Conservation (phyloP, 2,329 filamentous ascomycete genomes). For the Nemania diffusa region DNA sequence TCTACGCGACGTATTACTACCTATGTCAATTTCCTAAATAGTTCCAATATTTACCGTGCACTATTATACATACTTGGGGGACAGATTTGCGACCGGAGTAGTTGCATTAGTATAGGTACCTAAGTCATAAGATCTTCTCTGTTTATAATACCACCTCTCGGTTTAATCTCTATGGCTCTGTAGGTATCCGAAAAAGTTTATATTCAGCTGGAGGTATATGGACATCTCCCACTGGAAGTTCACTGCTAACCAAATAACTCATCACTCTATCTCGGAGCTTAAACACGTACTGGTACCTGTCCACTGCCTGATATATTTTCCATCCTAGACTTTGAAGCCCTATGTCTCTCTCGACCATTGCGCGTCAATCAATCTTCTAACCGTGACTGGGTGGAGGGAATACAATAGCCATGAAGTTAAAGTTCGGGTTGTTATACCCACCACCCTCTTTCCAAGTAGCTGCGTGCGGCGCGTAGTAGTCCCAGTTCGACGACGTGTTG, state of each 20-base stretch:
- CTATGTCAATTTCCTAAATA: too few species aligned
- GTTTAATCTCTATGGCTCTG: too few species aligned
- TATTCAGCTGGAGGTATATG: too few species aligned
- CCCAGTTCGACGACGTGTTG: conserved; percentile 47
- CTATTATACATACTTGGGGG: too few species aligned
- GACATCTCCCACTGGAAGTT: neutral
- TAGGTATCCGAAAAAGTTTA: too few species aligned
- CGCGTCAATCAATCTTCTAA: conserved; percentile 8
- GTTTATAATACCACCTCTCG: too few species aligned
- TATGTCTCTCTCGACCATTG: neutral
- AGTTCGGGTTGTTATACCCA: conserved; percentile 47
- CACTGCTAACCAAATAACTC: neutral
- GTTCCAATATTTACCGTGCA: too few species aligned
- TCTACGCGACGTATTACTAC: too few species aligned
- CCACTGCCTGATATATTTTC: neutral
- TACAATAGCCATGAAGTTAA: conserved; percentile 42
- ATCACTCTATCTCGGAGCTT: neutral
- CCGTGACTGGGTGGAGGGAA: conserved; percentile 45
- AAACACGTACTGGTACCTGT: neutral
- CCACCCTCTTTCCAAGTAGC: conserved; percentile 48
- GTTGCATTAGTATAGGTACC: too few species aligned
- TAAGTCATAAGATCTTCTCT: too few species aligned
- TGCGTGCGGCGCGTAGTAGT: conserved; percentile 45
- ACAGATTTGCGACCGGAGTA: too few species aligned
- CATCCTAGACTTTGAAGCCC: neutral